Evolutionary conservation across 108 stramenopile species (phyloP).

Genomic region (Nitzschia inconspicua): DNA sequence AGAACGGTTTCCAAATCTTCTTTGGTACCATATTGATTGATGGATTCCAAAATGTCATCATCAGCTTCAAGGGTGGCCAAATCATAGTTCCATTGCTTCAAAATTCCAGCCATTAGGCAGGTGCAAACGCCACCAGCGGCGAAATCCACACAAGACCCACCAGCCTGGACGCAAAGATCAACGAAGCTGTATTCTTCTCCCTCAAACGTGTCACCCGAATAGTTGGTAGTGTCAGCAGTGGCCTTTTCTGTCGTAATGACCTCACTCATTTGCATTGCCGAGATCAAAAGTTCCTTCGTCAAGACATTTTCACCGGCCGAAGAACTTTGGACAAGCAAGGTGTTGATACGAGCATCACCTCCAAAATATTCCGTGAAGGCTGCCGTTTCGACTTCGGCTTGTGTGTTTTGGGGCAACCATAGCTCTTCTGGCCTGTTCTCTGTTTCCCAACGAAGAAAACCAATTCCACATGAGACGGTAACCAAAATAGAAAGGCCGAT

Average conservation of each 20-base stretch:
- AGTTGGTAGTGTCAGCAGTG: constrained; percentile 22
- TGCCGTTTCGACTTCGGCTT: constrained; percentile 41
- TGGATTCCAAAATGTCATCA: constrained; percentile 41
- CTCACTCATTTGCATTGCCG: constrained; percentile 45
- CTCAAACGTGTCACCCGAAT: too few relatives aligned
- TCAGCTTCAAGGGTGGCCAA: constrained; percentile 43
- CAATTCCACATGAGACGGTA: constrained; percentile 24
- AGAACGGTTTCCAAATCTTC: constrained; percentile 49
- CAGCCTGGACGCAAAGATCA: constrained; percentile 48
- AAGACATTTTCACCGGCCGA: constrained; percentile 37
- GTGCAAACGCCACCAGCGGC: constrained; percentile 36
- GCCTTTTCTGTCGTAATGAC: constrained; percentile 26
- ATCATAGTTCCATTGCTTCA: constrained; percentile 71
- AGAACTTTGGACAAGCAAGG: constrained; percentile 26
- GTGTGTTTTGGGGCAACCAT: constrained; percentile 69
- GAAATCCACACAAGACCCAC: constrained; percentile 41
- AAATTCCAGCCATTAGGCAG: constrained; percentile 46
- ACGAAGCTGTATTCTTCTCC: background rate
- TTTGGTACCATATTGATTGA: constrained; percentile 39
- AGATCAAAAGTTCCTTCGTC: constrained; percentile 42
- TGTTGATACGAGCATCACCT: constrained; percentile 37
- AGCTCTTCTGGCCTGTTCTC: constrained; percentile 60
- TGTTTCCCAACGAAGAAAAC: constrained; percentile 47
- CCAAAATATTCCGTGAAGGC: constrained; percentile 39
- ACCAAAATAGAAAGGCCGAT: constrained; percentile 44